Evolutionary conservation across 2,329 filamentous ascomycete genomes (phyloP), one percentile per base, ranked within the genome.

Genomic region (Drechslera avenae): DNA sequence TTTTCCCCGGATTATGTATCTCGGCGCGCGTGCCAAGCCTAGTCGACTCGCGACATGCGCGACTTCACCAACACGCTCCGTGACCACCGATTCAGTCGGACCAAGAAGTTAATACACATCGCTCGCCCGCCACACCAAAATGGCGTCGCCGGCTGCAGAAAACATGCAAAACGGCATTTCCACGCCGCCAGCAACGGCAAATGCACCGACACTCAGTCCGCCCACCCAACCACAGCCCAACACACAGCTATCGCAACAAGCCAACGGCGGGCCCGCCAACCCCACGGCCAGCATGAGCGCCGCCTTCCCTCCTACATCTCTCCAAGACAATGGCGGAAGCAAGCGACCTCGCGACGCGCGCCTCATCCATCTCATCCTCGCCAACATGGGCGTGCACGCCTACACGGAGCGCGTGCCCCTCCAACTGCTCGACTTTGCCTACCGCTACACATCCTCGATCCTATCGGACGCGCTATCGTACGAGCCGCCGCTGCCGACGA

Each of bases 371-470:
- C 84, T 92, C 14, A 83, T 94, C 43, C 85, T 94, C 40, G 87
- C 86, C 16, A 88, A 87, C 6, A 87, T 91, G 64, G 89, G 89
- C 67, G 89, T 93, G 8, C 86, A 87, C 4, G 81, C 86, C 33
- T 94, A 91, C 79, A 89, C 93, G 72, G 84, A 88, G 72, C 89
- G 90, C 65, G 89, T 94, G 1, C 90, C 90, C 0, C 82, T 93
- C 0, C 85, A 92, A 51, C 85, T 94, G 40, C 86, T 94, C 71
- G 90, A 94, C 60, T 93, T 93, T 69, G 88, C 90, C 40, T 94
- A 94, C 81, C 86, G 90, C 31, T 89, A 91, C 79, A 90, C 87
- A 8, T 85, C 85, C 1, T 82, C 83, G 50, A 80, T 92, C 30
- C 83, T 92, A 16, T 84, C 79, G 59, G 88, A 91, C 75, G 86